phyloP scores from a whole-genome alignment of 352 stramenopile species.

The Pythium periplocum region DNA sequence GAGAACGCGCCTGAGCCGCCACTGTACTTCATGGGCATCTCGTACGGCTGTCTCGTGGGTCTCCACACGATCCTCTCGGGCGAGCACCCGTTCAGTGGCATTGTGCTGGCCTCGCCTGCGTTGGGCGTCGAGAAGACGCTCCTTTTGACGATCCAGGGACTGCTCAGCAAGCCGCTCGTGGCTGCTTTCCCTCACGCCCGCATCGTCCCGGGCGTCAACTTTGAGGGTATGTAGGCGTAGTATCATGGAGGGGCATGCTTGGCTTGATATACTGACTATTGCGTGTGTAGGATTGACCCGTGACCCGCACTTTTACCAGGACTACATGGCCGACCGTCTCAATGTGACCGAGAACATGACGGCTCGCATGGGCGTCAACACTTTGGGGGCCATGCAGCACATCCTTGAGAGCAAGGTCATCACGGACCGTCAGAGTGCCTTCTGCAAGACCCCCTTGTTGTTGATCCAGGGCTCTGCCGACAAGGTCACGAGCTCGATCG shows the following conservation, averaged over 20 bases:
- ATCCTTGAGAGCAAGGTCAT: conserved; percentile 8
- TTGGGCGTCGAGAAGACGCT: conserved; percentile 55
- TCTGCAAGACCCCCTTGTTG: conserved; percentile 23
- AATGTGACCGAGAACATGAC: conserved; percentile 43
- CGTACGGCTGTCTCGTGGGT: conserved; percentile 57
- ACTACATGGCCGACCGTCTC: conserved; percentile 51
- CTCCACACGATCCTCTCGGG: conserved; percentile 48
- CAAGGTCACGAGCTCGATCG: conserved; percentile 33
- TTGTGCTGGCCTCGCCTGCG: conserved; percentile 49
- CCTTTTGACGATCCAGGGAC: conserved; percentile 33
- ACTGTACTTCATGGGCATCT: conserved; percentile 62
- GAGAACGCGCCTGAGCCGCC: conserved; percentile 11
- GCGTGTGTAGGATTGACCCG: conserved; percentile 17
- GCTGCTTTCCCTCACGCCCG: conserved; percentile 36
- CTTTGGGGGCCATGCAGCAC: conserved; percentile 18
- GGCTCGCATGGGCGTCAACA: conserved; percentile 30
- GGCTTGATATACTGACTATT: too few species aligned
- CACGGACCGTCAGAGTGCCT: conserved; percentile 17
- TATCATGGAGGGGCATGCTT: too few species aligned
- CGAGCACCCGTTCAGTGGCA: conserved; percentile 35
- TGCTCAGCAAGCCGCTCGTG: conserved; percentile 31
- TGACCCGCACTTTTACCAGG: conserved; percentile 34
- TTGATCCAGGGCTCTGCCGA: conserved; percentile 46
- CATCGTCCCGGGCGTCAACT: conserved; percentile 55
- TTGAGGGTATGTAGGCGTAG: conserved; percentile 15